Conservation (phyloP, 768 basidiomycete species). For the Amanita muscaria region DNA sequence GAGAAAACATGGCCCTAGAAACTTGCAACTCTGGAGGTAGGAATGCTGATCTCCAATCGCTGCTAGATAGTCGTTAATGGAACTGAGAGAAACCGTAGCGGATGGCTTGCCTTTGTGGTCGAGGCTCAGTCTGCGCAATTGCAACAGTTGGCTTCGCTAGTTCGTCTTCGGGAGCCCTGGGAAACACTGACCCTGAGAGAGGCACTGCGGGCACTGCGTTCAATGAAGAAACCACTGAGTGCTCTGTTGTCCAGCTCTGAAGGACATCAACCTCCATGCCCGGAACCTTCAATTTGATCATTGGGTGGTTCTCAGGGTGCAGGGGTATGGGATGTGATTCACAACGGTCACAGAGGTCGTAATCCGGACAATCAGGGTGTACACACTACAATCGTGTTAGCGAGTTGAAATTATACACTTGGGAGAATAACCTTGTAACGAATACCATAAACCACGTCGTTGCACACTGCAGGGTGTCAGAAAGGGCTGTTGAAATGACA, state of each 20-base stretch:
- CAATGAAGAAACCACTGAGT: too few relatives aligned
- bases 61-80: background rate
- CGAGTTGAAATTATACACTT: background rate
- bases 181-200: too few relatives aligned
- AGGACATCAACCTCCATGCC: constrained; percentile 24
- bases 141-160: background rate
- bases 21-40: background rate
- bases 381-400: constrained; percentile 47
- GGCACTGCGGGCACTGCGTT: too few relatives aligned
- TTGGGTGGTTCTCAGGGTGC: constrained; percentile 61
- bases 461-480: constrained; percentile 30
- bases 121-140: background rate
- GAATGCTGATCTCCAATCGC: background rate
- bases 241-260: background rate
- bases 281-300: constrained; percentile 62
- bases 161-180: too few relatives aligned
- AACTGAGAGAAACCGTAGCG: background rate
- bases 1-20: too few relatives aligned
- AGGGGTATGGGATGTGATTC: constrained; percentile 73
- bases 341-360: constrained; percentile 71
- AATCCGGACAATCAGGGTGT: constrained; percentile 69
- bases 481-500: background rate
- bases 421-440: constrained; percentile 62
- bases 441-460: constrained; percentile 42
- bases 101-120: too few relatives aligned